Conservation (phyloP, 192 early-diverging fungal genomes). For the Coemansia sp. region DNA sequence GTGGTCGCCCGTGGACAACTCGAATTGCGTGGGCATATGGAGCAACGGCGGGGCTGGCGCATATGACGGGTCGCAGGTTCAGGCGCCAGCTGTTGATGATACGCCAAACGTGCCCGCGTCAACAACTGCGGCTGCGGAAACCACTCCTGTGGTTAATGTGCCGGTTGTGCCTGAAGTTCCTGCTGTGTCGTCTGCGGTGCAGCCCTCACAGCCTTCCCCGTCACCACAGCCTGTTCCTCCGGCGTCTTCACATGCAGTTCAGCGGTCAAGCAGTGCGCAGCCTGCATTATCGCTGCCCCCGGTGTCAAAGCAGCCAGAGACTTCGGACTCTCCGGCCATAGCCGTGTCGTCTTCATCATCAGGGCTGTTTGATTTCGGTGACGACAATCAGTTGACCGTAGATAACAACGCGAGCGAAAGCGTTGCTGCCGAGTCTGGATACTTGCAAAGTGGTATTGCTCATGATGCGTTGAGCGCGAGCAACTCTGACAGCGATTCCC, state of each 20-base stretch:
- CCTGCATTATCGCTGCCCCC: neutral
- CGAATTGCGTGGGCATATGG: slow-evolving; percentile 52
- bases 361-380: too few relatives aligned
- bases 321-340: neutral
- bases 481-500: neutral
- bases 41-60: slow-evolving; percentile 1
- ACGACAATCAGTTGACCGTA: too few relatives aligned
- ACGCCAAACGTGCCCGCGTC: slow-evolving; percentile 1
- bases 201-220: neutral
- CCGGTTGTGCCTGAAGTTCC: neutral
- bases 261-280: neutral
- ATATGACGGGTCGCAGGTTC: slow-evolving; percentile 11
- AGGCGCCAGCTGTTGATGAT: neutral
- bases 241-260: neutral
- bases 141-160: neutral
- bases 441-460: neutral
- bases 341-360: neutral
- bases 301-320: neutral
- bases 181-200: neutral
- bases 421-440: neutral
- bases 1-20: slow-evolving; percentile 44
- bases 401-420: neutral
- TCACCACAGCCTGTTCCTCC: neutral
- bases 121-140: neutral
- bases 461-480: neutral